Evolutionary conservation across 805 yeast genomes (phyloP).

Genomic region (Candida takata): DNA sequence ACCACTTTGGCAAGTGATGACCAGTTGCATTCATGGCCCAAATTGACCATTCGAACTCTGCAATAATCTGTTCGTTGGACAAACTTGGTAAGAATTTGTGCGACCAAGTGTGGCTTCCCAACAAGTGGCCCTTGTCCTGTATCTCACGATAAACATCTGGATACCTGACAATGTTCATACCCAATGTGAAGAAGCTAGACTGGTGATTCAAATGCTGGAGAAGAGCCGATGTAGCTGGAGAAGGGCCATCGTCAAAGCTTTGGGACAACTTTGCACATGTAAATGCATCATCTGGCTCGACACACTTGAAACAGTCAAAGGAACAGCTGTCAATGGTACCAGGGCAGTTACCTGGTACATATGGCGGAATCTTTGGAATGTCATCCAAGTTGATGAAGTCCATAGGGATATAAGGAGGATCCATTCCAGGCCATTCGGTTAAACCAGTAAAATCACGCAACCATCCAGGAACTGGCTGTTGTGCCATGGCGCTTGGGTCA

Average conservation of each 20-base stretch:
- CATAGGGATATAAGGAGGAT: constrained; percentile 84
- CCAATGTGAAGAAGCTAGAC: constrained; percentile 81
- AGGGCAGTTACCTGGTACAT: constrained; percentile 56
- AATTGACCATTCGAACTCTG: constrained; percentile 89
- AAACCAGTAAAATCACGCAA: constrained; percentile 67
- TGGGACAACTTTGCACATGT: constrained; percentile 75
- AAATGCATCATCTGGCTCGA: constrained; percentile 64
- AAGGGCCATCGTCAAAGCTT: constrained; percentile 95
- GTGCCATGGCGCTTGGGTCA: constrained; percentile 21
- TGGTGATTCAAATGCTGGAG: constrained; percentile 45
- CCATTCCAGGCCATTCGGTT: constrained; percentile 73
- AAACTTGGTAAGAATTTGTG: constrained; percentile 78
- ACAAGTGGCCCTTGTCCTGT: constrained; percentile 58
- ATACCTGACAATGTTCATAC: constrained; percentile 66
- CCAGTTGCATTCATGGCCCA: constrained; percentile 99
- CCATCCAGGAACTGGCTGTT: constrained; percentile 72
- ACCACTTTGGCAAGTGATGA: constrained; percentile 81
- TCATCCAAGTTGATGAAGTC: constrained; percentile 54
- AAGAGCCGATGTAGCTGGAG: constrained; percentile 58
- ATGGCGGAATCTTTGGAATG: constrained; percentile 43
- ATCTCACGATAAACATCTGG: constrained; percentile 66
- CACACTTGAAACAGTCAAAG: constrained; percentile 80
- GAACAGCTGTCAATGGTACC: constrained; percentile 56
- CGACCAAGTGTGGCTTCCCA: constrained; percentile 91
- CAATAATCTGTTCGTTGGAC: constrained; percentile 73